phyloP scores from a whole-genome alignment of 805 yeast genomes.

The Yarrowia osloensis region DNA sequence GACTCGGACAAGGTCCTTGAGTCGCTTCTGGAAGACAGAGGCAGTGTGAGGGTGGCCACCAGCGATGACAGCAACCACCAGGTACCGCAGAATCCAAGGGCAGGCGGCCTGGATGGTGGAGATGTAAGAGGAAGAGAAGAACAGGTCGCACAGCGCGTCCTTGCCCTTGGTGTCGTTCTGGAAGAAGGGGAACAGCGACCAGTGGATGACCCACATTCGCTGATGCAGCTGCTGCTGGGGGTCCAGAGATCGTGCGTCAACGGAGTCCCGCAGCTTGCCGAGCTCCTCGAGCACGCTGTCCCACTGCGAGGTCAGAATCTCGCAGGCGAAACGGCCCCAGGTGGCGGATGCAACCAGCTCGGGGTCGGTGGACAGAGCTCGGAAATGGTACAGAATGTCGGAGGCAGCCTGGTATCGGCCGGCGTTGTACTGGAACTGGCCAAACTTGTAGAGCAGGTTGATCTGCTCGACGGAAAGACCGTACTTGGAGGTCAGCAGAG shows the following conservation, averaged over 20 bases:
- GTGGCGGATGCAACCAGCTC: constrained; percentile 57
- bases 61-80: constrained; percentile 58
- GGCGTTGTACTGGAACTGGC: constrained; percentile 62
- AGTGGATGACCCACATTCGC: constrained; percentile 69
- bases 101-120: constrained; percentile 69
- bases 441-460: constrained; percentile 56
- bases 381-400: constrained; percentile 58
- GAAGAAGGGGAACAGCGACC: constrained; percentile 67
- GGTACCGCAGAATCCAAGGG: constrained; percentile 70
- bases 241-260: constrained; percentile 57
- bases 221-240: constrained; percentile 61
- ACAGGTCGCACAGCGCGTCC: constrained; percentile 57
- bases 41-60: constrained; percentile 40
- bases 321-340: constrained; percentile 70
- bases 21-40: constrained; percentile 52
- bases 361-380: constrained; percentile 55
- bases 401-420: constrained; percentile 64
- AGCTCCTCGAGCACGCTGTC: constrained; percentile 56
- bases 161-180: constrained; percentile 51
- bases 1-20: constrained; percentile 59
- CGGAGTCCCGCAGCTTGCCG: constrained; percentile 55
- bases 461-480: constrained; percentile 50
- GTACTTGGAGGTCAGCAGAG: constrained; percentile 49
- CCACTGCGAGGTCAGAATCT: constrained; percentile 57
- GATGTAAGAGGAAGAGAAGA: constrained; percentile 60